Evolutionary conservation across 345 rosid species (phyloP), one percentile per base, ranked within the genome.

Genomic region (Microcos paniculata): DNA sequence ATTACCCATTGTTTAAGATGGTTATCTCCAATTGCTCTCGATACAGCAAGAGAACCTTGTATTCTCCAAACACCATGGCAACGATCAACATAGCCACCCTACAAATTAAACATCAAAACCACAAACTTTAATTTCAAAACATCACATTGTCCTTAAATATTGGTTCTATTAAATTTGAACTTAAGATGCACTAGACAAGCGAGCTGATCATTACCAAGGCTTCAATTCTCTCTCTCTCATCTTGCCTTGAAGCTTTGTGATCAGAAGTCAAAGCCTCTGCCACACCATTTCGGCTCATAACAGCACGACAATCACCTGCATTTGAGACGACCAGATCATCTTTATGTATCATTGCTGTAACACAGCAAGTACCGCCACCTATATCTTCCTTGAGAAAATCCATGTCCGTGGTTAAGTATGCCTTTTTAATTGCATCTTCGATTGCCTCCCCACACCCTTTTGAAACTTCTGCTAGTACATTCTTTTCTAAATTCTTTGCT

Each of bases 1-100:
- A 87, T 88, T n/a, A 95, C 87, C 99, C 99, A 95, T 49, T 84
- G 78, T 62, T 95, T 95, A 62, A 91, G 89, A 71, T 83, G 86
- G 30, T 81, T 55, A 71, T 95, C 98, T 23, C 99, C 99, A 26
- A 95, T 90, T 55, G 88, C 96, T 77, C 99, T 81, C 2, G 99
- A 90, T 19, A 95, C 97, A 3, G 94, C 99, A 71, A 95, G 79
- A 42, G 93, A 87, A 23, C 97, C 98, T 63, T 93, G 99, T 74
- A 95, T 84, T 80, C 99, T 87, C 99, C 98, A 95, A 70, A 81
- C 84, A 55, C 99, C 98, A 48, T 73, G 87, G 75, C 87, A 70
- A 28, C 84, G 73, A 85, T 95, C 98, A 19, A 95, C 94, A 83
- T 93, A 95, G 13, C 99, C 98, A 26, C 91, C 95, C 95, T 90